phyloP scores from a whole-genome alignment of 768 basidiomycete genomes.

The Pleurotus platypus region DNA sequence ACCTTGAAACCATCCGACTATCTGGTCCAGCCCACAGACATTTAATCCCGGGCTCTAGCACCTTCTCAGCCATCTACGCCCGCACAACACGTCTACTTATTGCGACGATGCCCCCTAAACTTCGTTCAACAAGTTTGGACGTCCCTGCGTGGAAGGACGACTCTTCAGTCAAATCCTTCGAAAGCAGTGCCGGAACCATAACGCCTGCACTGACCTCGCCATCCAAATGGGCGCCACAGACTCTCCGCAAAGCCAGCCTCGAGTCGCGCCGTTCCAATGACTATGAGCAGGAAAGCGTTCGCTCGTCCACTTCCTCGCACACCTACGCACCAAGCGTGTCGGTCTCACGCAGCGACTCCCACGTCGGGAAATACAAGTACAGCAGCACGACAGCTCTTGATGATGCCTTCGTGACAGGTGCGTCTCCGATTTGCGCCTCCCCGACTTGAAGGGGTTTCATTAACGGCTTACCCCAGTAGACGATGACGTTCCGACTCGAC shows the following conservation, averaged over 20 bases:
- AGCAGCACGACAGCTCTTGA: constrained; percentile 4
- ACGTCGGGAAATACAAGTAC: background rate
- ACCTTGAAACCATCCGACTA: too few relatives aligned
- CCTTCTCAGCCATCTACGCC: too few relatives aligned
- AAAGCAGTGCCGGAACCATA: background rate
- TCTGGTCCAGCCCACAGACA: too few relatives aligned
- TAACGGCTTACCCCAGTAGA: background rate
- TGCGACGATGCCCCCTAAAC: background rate
- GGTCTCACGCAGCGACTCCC: background rate
- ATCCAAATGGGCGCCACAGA: background rate
- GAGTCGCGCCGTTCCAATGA: background rate
- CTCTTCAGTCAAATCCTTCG: background rate
- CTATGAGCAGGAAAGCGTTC: background rate
- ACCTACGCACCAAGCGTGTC: constrained; percentile 4
- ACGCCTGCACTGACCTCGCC: background rate
- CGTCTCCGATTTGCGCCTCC: background rate
- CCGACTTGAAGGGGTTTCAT: background rate
- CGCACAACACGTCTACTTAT: background rate
- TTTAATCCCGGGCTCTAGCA: too few relatives aligned
- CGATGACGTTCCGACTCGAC: constrained; percentile 11
- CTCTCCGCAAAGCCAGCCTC: background rate
- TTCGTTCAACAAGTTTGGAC: background rate
- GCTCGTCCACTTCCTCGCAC: background rate
- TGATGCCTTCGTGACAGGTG: background rate
- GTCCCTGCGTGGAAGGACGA: background rate